Percentiles rank a stretch among this genome's conserved stretches.
Conservation (phyloP, 2,329 filamentous ascomycete species). For the Cordyceps tenuipes region DNA sequence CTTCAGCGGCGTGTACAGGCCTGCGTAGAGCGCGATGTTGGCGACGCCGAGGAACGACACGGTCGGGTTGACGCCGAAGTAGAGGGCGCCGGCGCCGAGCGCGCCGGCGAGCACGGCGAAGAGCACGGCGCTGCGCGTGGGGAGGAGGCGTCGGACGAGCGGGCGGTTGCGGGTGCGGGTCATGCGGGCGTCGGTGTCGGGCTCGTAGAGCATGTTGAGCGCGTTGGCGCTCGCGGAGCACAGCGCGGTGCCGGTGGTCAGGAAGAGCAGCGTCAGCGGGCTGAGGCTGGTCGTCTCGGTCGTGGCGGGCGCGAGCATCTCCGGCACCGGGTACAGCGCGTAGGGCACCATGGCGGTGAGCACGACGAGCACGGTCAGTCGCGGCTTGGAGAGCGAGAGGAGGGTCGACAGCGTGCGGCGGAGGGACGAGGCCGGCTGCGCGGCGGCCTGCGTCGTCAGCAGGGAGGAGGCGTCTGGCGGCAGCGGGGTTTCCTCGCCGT, state of each 20-base stretch:
- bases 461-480: conserved; percentile 46
- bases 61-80: conserved; percentile 88
- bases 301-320: conserved; percentile 63
- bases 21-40: conserved; percentile 87
- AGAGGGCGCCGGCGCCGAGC: conserved; percentile 63
- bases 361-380: conserved; percentile 83
- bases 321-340: conserved; percentile 84
- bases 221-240: conserved; percentile 89
- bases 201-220: conserved; percentile 96
- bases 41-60: conserved; percentile 74
- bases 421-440: conserved; percentile 41
- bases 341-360: conserved; percentile 87
- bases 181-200: conserved; percentile 85
- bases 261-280: conserved; percentile 83
- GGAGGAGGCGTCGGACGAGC: conserved; percentile 73
- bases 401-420: conserved; percentile 68
- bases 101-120: conserved; percentile 72
- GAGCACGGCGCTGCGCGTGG: conserved; percentile 58
- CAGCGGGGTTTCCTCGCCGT: conserved; percentile 23
- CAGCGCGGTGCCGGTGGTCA: conserved; percentile 80
- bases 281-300: conserved; percentile 71
- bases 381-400: conserved; percentile 90
- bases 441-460: conserved; percentile 43
- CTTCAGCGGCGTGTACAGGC: conserved; percentile 88
- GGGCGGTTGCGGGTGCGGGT: conserved; percentile 85